Percentiles rank a stretch among this genome's conserved stretches.
These are phyloP conservation scores for Psilocybe sp. DNA, from an alignment of 768 basidiomycete genomes.

Conservation along the genomic window DNA sequence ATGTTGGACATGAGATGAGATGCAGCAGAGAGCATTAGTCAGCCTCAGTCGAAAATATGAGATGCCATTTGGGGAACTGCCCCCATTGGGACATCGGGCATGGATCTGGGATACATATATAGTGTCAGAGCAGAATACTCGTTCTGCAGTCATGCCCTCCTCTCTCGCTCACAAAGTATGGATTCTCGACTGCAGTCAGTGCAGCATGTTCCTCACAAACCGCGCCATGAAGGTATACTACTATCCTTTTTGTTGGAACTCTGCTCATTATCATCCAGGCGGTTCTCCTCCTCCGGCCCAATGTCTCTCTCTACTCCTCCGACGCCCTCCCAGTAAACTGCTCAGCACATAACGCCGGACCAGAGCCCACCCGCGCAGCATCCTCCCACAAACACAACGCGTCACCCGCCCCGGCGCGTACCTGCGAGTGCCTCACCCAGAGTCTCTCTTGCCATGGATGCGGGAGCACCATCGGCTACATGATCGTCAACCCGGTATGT, in stretches of 20 bases:
- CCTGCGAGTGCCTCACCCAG: constrained; percentile 85
- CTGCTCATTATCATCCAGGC: constrained; percentile 44
- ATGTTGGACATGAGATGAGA: constrained; percentile 31
- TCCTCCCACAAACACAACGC: constrained; percentile 23
- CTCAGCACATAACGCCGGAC: constrained; percentile 56
- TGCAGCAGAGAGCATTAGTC: constrained; percentile 20
- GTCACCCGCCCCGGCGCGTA: constrained; percentile 39
- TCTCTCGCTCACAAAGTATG: constrained; percentile 70
- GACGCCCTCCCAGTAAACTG: constrained; percentile 80
- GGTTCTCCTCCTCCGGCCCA: constrained; percentile 77
- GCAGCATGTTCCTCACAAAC: constrained; percentile 74
- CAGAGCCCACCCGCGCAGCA: constrained; percentile 36
- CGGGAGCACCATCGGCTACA: constrained; percentile 72
- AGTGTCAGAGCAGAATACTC: not conserved
- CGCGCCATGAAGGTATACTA: constrained; percentile 74
- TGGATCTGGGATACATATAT: constrained; percentile 15
- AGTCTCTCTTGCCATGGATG: constrained; percentile 79
- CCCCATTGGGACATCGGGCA: constrained; percentile 8
- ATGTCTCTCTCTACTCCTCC: constrained; percentile 79
- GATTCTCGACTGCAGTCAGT: constrained; percentile 75
- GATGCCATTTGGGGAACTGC: not conserved
- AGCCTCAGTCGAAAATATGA: constrained; percentile 12
- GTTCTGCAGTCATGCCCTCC: constrained; percentile 11
- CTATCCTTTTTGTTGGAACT: not conserved
- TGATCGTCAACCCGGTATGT: constrained; percentile 68